A percentile compares a stretch with the other conserved stretches of the same genome.
Conservation (phyloP, 2,329 filamentous ascomycete species). For the Dendrostoma leiphaemia region DNA sequence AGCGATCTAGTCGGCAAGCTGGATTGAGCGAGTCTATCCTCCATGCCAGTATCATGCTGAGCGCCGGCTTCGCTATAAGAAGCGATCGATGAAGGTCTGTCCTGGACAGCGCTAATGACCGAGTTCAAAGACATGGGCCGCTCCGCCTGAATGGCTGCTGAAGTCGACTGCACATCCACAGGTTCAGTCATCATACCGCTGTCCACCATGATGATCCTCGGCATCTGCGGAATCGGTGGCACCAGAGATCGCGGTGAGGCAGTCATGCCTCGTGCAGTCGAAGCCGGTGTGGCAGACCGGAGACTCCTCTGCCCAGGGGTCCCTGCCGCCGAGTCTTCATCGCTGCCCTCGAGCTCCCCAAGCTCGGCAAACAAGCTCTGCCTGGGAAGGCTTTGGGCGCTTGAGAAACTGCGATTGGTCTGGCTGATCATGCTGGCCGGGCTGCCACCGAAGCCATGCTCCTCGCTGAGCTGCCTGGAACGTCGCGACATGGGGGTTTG, state of each 20-base stretch:
- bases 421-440: slow-evolving; percentile 61
- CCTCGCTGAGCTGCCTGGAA: slow-evolving; percentile 61
- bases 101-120: slow-evolving; percentile 21
- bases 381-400: slow-evolving; percentile 47
- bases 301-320: slow-evolving; percentile 53
- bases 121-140: slow-evolving; percentile 42
- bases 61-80: slow-evolving; percentile 54
- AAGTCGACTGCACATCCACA: slow-evolving; percentile 35
- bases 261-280: slow-evolving; percentile 37
- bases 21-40: slow-evolving; percentile 52
- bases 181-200: slow-evolving; percentile 61
- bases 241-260: slow-evolving; percentile 37
- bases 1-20: slow-evolving; percentile 50
- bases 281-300: slow-evolving; percentile 48
- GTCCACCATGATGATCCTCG: slow-evolving; percentile 57
- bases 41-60: slow-evolving; percentile 50
- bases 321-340: slow-evolving; percentile 63
- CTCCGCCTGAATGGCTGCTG: slow-evolving; percentile 37
- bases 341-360: slow-evolving; percentile 73
- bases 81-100: slow-evolving; percentile 43
- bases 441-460: slow-evolving; percentile 56
- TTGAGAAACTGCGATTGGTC: slow-evolving; percentile 44
- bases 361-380: slow-evolving; percentile 92
- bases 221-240: slow-evolving; percentile 48
- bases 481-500: slow-evolving; percentile 60